Evolutionary conservation across 2,329 filamentous ascomycete genomes (phyloP).

Genomic region (Ramularia collo-cygni): DNA sequence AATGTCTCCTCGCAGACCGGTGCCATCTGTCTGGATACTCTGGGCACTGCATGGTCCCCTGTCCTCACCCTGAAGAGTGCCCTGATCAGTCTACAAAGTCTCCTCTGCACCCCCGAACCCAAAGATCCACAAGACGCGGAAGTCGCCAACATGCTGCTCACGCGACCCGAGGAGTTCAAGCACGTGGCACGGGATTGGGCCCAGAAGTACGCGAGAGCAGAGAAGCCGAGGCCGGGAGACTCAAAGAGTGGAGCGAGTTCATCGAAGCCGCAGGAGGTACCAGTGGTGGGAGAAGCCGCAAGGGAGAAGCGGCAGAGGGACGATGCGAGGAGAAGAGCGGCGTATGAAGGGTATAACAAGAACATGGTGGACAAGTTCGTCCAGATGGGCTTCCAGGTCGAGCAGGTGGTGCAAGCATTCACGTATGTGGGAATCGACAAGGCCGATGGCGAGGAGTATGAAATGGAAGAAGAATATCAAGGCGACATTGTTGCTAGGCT

Average conservation of each 20-base stretch:
- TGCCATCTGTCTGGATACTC: constrained; percentile 91
- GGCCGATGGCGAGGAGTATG: constrained; percentile 71
- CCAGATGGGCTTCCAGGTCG: constrained; percentile 84
- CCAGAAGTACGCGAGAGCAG: constrained; percentile 72
- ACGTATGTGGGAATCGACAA: constrained; percentile 73
- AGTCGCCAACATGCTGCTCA: constrained; percentile 82
- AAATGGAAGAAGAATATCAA: constrained; percentile 83
- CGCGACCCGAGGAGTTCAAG: constrained; percentile 70
- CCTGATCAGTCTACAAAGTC: constrained; percentile 83
- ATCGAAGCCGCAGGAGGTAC: constrained; percentile 8
- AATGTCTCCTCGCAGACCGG: constrained; percentile 79
- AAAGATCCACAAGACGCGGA: constrained; percentile 96
- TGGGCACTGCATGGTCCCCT: constrained; percentile 85
- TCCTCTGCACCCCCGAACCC: constrained; percentile 88
- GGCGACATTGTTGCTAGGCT: constrained; percentile 81
- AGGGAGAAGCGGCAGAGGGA: constrained; percentile 50
- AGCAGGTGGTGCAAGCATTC: constrained; percentile 79
- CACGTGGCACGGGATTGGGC: constrained; percentile 86
- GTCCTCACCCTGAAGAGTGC: constrained; percentile 95
- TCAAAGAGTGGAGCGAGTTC: constrained; percentile 23
- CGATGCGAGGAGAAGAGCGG: constrained; percentile 42
- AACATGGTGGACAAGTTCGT: constrained; percentile 77
- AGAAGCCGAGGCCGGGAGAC: constrained; percentile 50
- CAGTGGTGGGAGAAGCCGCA: constrained; percentile 29
- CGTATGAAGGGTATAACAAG: constrained; percentile 80